These are phyloP conservation scores for Aegilops tauschii DNA, from an alignment of 176 grass and related monocot species.

Conservation along the genomic window DNA sequence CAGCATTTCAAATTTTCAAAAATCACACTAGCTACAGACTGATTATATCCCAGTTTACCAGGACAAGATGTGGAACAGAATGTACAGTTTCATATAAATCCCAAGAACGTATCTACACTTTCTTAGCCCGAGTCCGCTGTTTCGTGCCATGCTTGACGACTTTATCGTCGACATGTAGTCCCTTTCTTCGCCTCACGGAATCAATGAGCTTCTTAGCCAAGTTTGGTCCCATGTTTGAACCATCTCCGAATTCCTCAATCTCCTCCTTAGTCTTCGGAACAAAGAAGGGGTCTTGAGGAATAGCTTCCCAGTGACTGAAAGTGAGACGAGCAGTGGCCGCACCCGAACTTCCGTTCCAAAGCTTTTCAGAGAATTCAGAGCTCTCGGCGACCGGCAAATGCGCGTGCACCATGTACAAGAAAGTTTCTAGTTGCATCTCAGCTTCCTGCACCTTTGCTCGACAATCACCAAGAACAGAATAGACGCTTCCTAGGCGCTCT, in stretches of 20 bases:
- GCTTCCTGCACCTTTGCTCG: constrained; percentile 78
- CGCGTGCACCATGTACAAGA: constrained; percentile 73
- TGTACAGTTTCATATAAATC: background rate
- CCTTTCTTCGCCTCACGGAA: constrained; percentile 85
- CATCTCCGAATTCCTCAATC: constrained; percentile 89
- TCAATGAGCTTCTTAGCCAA: constrained; percentile 80
- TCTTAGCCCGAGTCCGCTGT: constrained; percentile 82
- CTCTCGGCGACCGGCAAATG: constrained; percentile 83
- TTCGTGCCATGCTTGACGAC: constrained; percentile 94
- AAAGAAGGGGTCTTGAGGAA: constrained; percentile 79
- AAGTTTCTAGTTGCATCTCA: constrained; percentile 88
- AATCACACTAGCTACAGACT: background rate
- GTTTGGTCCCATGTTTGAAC: constrained; percentile 79
- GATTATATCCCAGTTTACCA: constrained; percentile 16
- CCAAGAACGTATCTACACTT: constrained; percentile 51
- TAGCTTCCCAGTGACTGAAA: constrained; percentile 85
- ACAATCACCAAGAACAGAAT: constrained; percentile 70
- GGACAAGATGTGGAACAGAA: constrained; percentile 8
- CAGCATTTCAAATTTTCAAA: background rate
- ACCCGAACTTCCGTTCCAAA: constrained; percentile 66
- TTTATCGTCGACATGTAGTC: constrained; percentile 83
- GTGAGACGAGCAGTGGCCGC: constrained; percentile 75
- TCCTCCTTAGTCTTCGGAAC: constrained; percentile 81
- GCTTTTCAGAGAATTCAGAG: constrained; percentile 68
- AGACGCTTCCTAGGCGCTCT: constrained; percentile 61